Evolutionary conservation across 768 basidiomycete genomes (phyloP).

Genomic region (Tremella fuciformis): DNA sequence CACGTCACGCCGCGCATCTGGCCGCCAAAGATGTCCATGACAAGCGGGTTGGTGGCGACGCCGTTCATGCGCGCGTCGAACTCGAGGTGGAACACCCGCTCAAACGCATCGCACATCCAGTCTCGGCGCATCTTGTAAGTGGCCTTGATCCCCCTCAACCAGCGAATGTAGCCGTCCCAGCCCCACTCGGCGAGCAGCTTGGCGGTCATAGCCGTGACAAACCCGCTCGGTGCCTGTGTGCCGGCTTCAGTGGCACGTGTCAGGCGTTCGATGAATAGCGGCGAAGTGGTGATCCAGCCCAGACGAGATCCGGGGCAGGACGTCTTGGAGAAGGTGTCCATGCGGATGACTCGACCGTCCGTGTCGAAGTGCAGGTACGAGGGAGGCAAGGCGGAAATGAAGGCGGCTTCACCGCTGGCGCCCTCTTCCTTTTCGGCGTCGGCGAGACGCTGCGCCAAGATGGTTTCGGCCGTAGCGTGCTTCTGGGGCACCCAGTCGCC

Average conservation of each 20-base stretch:
- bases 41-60: slow-evolving; percentile 33
- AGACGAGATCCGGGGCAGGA: slow-evolving; percentile 73
- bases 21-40: slow-evolving; percentile 47
- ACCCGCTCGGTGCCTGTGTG: slow-evolving; percentile 70
- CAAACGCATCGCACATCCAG: slow-evolving; percentile 61
- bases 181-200: slow-evolving; percentile 67
- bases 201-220: slow-evolving; percentile 61
- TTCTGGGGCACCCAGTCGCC: slow-evolving; percentile 53
- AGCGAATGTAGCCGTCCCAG: slow-evolving; percentile 68
- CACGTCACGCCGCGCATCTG: slow-evolving; percentile 56
- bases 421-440: slow-evolving; percentile 34
- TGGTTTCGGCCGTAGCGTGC: slow-evolving; percentile 16
- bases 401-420: slow-evolving; percentile 56
- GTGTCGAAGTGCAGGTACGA: slow-evolving; percentile 62
- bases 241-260: slow-evolving; percentile 67
- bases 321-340: slow-evolving; percentile 56
- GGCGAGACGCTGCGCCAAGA: slow-evolving; percentile 25
- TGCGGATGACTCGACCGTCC: slow-evolving; percentile 75
- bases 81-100: slow-evolving; percentile 63
- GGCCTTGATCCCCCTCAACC: slow-evolving; percentile 65
- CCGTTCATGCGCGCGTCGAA: slow-evolving; percentile 40
- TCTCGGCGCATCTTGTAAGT: slow-evolving; percentile 49
- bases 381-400: slow-evolving; percentile 61
- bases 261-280: slow-evolving; percentile 70
- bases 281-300: slow-evolving; percentile 76